Evolutionary conservation across 768 basidiomycete species (phyloP), one percentile per base, ranked within the genome.

Genomic region (Gyrodon lividus): DNA sequence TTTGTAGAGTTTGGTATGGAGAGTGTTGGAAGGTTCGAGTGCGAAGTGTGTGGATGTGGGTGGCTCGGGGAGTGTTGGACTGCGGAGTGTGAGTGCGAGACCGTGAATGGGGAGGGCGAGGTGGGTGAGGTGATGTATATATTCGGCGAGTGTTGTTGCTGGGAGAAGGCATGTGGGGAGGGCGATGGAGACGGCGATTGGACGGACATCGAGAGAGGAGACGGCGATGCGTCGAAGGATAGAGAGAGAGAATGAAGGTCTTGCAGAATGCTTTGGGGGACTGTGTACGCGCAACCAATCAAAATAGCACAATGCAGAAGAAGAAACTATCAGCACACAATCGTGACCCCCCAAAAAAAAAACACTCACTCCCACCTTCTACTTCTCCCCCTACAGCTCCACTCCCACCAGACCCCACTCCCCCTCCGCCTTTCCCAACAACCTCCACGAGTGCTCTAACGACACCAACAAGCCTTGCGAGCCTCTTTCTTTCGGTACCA

Each of bases 121-220:
- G 71, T 69, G 3, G 88, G 86, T 0, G 84, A 83, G 3, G 86
- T 90, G 58, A 91, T 75, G 62, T 77, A 86, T 58, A 90, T 88
- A 57, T 87, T 85, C 8, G 87, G 86, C 47, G 75, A 80, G 37
- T 69, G 51, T 10, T 43, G 66, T 6, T 48, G 56, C 4, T 51
- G 52, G 4, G 52, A 41, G 9, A 53, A 43, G 28, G 45, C 26
- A 42, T 63, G 51, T 0, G 66, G 67, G 2, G 66, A 66, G 2
- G 61, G 63, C 0, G 66, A 70, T 0, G 66, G 68, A 0, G 66
- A 70, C 1, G 67, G 64, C 0, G 66, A 67, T 12, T 50, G 58
- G 2, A 63, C 46, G 7, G 56, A 16, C 28, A 55, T 45, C 9
- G 59, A 23, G 20, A 53, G 8, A 5, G 64, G 54, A 17, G 64